A percentile compares a stretch with the other conserved stretches of the same genome.
These are phyloP conservation scores for Trametes cinnabarina DNA, from an alignment of 768 basidiomycete genomes.

Conservation along the genomic window DNA sequence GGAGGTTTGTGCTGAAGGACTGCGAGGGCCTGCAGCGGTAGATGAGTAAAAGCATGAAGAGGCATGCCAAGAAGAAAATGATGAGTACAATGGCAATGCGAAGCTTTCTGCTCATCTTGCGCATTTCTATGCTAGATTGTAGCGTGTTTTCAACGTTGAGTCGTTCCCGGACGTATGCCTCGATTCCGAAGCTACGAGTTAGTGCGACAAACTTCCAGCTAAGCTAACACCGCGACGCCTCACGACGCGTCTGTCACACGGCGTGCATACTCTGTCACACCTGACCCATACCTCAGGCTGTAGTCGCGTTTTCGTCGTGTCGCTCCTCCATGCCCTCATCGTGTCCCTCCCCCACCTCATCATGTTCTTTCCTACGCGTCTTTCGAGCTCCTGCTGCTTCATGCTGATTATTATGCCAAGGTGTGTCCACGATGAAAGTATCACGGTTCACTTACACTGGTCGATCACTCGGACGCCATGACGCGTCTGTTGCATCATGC, in stretches of 20 bases:
- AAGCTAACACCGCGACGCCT: background rate
- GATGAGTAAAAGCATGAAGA: background rate
- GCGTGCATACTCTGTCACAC: conserved; percentile 4
- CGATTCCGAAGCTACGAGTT: too few relatives aligned
- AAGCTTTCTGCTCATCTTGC: conserved; percentile 4
- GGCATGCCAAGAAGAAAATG: background rate
- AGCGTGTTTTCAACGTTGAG: background rate
- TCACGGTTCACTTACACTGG: too few relatives aligned
- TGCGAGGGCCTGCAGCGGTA: conserved; percentile 41
- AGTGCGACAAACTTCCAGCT: too few relatives aligned
- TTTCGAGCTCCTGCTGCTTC: too few relatives aligned
- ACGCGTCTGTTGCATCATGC: too few relatives aligned
- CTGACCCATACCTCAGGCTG: too few relatives aligned
- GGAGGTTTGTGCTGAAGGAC: conserved; percentile 46
- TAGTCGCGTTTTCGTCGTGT: conserved; percentile 13
- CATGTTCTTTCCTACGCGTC: background rate
- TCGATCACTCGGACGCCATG: background rate
- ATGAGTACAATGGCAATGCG: conserved; percentile 18
- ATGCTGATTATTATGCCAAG: too few relatives aligned
- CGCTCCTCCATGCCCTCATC: background rate
- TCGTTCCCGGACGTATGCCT: too few relatives aligned
- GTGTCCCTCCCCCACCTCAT: background rate
- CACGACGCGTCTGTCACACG: conserved; percentile 18
- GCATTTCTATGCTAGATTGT: background rate
- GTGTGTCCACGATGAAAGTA: too few relatives aligned